Base-by-base conservation (phyloP, 805 yeast genomes). In the Yamadazyma sp. region DNA sequence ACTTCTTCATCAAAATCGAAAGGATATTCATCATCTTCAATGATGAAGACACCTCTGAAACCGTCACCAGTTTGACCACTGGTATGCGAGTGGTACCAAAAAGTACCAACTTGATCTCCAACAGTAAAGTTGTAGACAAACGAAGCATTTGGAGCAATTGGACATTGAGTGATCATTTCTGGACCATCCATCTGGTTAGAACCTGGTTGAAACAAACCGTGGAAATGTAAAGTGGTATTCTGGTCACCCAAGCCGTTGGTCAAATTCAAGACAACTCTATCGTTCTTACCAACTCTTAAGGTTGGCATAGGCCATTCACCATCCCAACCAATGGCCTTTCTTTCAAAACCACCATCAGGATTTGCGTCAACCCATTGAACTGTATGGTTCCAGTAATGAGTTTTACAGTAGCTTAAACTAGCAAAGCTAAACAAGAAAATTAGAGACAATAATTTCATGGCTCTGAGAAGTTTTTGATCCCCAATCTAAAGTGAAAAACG, bases 71-170 rank as follows among this genome's bases (percentile, higher is more conserved):
- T 89, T 64, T 90, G 95, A 50, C 90, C 91, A 15, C 73, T 63
- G 23, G 90, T 79, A 67, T 93, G 99, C 20, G 98, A 87, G 64
- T 93, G 99, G 72, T 91, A 93, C 99, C 99, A 93, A 73, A 72
- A 93, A 13, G 95, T 77, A 54, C 99, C 99, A 41, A 72, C 78
- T 64, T 93, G 96, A 45, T 77, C 71, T 34, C 76, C 77, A 44
- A 89, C 87, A 18, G 96, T 84, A 64, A 93, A 93, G 70, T 91
- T 89, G 72, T 93, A 93, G 46, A 82, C 62, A 64, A 78, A 70
- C 13, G 84, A 74, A 44, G 77, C 75, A 38, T 84, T 84, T 5
- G 95, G 84, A n/a, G 85, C 80, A 48, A 88, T 82, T 19, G 96
- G 95, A 73, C 98, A 93, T 64, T 91, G 97, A 23, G 86, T 78